Evolutionary conservation across 202 grass and related monocot species (phyloP).

Genomic region (Cymbopogon flexuosus): DNA sequence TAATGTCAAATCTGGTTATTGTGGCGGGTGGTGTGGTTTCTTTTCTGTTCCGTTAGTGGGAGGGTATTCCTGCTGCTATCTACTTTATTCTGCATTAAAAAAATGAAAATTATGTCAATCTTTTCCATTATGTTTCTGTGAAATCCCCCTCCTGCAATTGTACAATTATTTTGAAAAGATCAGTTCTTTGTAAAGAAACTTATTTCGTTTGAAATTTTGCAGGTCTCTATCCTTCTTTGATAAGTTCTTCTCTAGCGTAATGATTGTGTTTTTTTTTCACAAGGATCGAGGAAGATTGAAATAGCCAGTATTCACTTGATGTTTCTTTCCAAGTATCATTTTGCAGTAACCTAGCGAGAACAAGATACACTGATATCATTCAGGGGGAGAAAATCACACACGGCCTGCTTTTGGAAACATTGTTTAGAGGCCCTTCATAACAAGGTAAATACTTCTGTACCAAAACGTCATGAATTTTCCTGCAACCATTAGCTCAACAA

Average conservation of each 20-base stretch:
- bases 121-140: neutral
- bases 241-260: neutral
- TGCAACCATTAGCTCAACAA: conserved; percentile 2
- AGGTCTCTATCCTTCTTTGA: neutral
- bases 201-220: neutral
- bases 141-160: neutral
- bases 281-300: neutral
- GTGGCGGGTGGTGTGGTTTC: neutral
- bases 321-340: neutral
- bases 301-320: neutral
- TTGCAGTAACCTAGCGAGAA: neutral
- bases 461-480: neutral
- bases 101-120: neutral
- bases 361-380: neutral
- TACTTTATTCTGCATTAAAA: too few species aligned
- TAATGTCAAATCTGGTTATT: conserved; percentile 14
- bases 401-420: neutral
- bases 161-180: neutral
- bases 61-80: neutral
- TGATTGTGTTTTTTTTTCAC: neutral
- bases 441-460: neutral
- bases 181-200: neutral
- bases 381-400: neutral
- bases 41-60: conserved; percentile 12
- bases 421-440: neutral